phyloP scores from a whole-genome alignment of 495 filamentous ascomycete genomes.

The Parathielavia hyrcaniae region DNA sequence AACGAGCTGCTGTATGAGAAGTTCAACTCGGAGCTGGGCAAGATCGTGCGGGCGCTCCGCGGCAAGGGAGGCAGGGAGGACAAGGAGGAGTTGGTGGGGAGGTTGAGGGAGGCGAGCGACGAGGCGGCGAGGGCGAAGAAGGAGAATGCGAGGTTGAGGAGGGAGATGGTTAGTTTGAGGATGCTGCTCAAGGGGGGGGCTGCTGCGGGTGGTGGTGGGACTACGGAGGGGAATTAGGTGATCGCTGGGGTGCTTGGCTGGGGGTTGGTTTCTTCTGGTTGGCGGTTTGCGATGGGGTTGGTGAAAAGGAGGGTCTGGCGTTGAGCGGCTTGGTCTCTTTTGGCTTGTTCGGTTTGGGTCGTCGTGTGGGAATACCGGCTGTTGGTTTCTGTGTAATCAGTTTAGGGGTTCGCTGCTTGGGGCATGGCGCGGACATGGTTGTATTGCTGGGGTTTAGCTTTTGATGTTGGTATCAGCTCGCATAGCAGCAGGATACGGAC shows the following conservation, averaged over 20 bases:
- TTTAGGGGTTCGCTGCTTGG: neutral
- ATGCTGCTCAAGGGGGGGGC: slow-evolving; percentile 39
- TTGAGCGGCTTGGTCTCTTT: neutral
- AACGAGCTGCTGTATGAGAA: slow-evolving; percentile 91
- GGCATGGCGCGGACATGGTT: slow-evolving; percentile 3
- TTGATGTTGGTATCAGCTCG: neutral
- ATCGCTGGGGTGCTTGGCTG: slow-evolving; percentile 7
- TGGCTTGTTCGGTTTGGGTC: neutral
- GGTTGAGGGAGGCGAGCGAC: slow-evolving; percentile 59
- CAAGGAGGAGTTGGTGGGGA: slow-evolving; percentile 63
- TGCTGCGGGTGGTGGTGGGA: neutral
- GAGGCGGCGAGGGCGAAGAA: slow-evolving; percentile 67
- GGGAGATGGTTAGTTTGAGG: slow-evolving; percentile 49
- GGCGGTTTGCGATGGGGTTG: neutral
- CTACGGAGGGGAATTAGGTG: slow-evolving; percentile 11
- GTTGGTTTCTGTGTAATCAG: neutral
- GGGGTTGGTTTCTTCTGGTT: neutral
- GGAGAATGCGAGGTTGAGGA: slow-evolving; percentile 60
- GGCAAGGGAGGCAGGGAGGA: slow-evolving; percentile 62
- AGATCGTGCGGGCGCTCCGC: slow-evolving; percentile 68
- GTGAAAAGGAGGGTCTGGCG: neutral
- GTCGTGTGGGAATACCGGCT: slow-evolving; percentile 7
- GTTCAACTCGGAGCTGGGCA: slow-evolving; percentile 84
- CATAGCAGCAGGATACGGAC: slow-evolving; percentile 4
- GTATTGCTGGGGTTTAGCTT: neutral